Evolutionary conservation across 164 flowering plant species (phyloP).

Genomic region (Magnolia sinica): DNA sequence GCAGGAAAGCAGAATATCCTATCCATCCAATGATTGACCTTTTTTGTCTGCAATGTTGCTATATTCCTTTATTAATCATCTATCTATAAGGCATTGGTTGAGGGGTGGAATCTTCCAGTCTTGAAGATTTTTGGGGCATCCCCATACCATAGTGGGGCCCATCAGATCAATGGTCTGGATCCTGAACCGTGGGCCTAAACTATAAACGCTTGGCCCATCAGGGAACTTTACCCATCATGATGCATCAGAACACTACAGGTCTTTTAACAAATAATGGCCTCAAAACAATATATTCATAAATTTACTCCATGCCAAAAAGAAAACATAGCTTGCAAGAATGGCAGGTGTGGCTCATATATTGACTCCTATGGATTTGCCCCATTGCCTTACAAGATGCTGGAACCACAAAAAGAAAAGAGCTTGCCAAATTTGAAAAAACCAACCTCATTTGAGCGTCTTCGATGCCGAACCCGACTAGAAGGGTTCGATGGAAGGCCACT

Average conservation of each 20-base stretch:
- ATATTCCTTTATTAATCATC: too few species aligned
- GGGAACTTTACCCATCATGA: background rate
- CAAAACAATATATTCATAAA: background rate
- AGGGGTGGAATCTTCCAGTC: too few species aligned
- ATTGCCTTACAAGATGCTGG: background rate
- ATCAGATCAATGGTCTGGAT: too few species aligned
- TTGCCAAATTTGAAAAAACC: conserved; percentile 11
- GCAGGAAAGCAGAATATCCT: too few species aligned
- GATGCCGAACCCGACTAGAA: conserved; percentile 51
- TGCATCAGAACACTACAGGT: background rate
- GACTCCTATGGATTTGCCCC: background rate
- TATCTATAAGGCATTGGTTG: too few species aligned
- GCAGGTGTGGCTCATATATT: background rate
- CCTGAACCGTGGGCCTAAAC: background rate
- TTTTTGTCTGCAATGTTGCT: too few species aligned
- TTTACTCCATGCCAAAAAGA: background rate
- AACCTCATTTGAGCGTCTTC: conserved; percentile 75
- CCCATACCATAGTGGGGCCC: too few species aligned
- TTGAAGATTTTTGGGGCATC: too few species aligned
- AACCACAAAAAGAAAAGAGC: background rate
- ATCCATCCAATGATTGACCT: too few species aligned
- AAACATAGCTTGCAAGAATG: background rate
- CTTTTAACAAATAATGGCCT: background rate
- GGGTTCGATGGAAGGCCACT: conserved; percentile 34
- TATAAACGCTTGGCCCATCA: background rate